Base-by-base conservation (phyloP, 306 rosid species). In the Potentilla sterilis region DNA sequence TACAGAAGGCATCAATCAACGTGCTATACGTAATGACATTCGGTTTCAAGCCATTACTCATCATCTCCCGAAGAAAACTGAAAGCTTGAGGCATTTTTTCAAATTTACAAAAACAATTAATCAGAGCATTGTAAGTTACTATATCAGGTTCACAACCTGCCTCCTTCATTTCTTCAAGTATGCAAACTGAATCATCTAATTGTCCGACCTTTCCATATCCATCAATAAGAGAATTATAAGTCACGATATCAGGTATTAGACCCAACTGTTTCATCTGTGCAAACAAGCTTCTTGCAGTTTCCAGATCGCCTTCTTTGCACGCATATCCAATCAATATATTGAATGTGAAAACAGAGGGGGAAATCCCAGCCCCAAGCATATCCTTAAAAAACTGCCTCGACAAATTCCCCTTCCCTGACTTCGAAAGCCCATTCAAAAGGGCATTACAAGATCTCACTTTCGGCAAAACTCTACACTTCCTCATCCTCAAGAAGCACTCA, bases 1-100 rank as follows among this genome's bases (percentile, higher is more conserved):
- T 90, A 84, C 98, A 92, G 83, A 95, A 95, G 52, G 97, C 93
- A 81, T 95, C 98, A 74, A 95, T 81, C 77, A 95, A 67, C 11
- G 96, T 90, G 86, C 91, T 95, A 68, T 90, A 95, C n/a, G 98
- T 95, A 67, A 95, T 85, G 52, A 89, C 98, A 87, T 88, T 89
- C 16, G 89, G 96, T 77, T 79, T 87, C 89, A 90, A 78, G 70
- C 86, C 87, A 49, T 73, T 75, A 51, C 67, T 81, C 89, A 78
- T 90, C 92, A 94, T 87, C 88, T 94, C 93, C 46, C 13, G 80
- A 64, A 94, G 83, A 88, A 86, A 88, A 72, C 22, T 58, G 81
- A 94, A 82, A 82, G 97, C 95, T 77, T 66, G 86, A 77, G 95
- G 87, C 80, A 94, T 78, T 77, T 84, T 86, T 76, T 81, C 89